Evolutionary conservation across 2,329 filamentous ascomycete species (phyloP), one percentile per base, ranked within the genome.

Genomic region (Aureobasidium subglaciale): DNA sequence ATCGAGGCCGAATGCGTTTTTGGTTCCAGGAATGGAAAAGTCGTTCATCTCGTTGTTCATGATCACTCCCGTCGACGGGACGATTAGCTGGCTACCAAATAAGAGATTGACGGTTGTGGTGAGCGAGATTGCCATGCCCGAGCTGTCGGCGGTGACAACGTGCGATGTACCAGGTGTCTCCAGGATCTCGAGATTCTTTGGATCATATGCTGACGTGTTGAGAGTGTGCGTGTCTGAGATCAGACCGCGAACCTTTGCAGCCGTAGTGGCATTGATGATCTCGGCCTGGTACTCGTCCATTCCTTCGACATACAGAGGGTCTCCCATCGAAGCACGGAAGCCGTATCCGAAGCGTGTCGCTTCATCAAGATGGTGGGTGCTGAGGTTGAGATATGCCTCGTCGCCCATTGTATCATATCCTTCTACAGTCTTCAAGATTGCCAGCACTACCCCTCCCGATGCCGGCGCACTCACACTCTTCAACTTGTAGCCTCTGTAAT

Each of bases 271-370:
- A 40, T 79, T 80, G 16, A 96, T 70, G 77, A 97, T 87, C 2
- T 77, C 68, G 1, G 76, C 68, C 69, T 96, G 84, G 61, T 87
- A 86, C 7, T 73, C 68, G 8, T 76, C 71, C 49, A 92, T 74
- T 27, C 81, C 81, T 0, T 76, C 62, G 4, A 95, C 81, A 67
- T 86, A 96, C 1, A 73, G 75, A 0, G 92, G 93, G 68, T 97
- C 93, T 4, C 90, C 92, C 0, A 97, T 79, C 25, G 85, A 78
- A n/a, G 83, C 78, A 56, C 90, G 84, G 63, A 72, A 63, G 34
- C 86, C 90, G 67, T 96, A 97, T 2, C 83, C 90, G 68, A 95
- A 97, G 20, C 90, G 82, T 74, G 96, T 89, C 11, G 90, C 87
- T 75, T 97, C 93, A 65, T 90, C 83, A 61, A 96, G 79, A 13